Evolutionary conservation across 2,329 filamentous ascomycete species (phyloP), one percentile per base, ranked within the genome.

Genomic region (Penicillium sp.): DNA sequence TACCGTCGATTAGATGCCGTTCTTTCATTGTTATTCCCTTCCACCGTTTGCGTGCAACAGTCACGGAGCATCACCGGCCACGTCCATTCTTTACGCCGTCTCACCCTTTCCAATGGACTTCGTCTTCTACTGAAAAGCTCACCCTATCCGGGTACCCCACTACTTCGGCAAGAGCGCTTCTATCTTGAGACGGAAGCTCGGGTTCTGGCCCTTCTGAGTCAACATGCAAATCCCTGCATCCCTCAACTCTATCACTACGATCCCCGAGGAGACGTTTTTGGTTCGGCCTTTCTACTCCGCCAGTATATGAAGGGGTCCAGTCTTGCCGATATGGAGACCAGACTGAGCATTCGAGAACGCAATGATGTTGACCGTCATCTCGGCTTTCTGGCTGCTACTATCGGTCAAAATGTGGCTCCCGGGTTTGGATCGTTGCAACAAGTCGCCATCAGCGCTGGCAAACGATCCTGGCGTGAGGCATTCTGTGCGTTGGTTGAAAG

Each of bases 401-500:
- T 86, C 42, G 76, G 78, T 3, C 73, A 79, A 22, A 74, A 84
- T 40, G 76, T 77, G 10, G 80, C 82, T 5, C 71, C 76, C 2
- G 75, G 76, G 3, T 87, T 86, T 66, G 85, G 85, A 3, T 71
- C 79, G n/a, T 73, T 82, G 8, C 77, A 79, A 45, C 75, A 78
- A 55, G 82, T 84, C 5, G 78, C 79, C 46, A 70, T 70, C 14
- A 79, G 80, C n/a, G 71, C 71, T 26, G 82, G 83, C 16, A 78
- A 72, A 58, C 68, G 65, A n/a, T 81, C 81, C 3, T 87, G 85
- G 85, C 76, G 78, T 56, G 79, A 82, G 58, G 81, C 81, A 13
- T 87, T 87, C 65, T 72, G 80, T 26, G 67, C 70, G 6, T 76
- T 87, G 42, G 74, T 87, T 22, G 84, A 87, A 68, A 75, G 79